These are phyloP conservation scores for Ceratopteris richardii DNA, from an alignment of 75 land plant genomes.

Conservation along the genomic window DNA sequence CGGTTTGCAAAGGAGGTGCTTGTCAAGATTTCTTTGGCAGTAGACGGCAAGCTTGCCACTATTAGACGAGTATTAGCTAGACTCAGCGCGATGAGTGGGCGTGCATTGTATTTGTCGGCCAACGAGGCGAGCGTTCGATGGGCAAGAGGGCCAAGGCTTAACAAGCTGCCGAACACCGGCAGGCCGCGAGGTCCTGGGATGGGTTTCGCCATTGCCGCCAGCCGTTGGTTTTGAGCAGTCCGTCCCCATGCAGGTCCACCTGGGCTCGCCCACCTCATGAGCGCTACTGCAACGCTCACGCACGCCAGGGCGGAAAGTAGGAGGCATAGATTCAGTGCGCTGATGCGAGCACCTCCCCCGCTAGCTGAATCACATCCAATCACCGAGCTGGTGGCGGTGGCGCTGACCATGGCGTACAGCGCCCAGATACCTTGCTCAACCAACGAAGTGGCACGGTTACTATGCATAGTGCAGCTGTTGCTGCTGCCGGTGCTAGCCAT, in stretches of 20 bases:
- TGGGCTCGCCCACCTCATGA: slow-evolving; percentile 26
- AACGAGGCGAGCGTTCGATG: slow-evolving; percentile 45
- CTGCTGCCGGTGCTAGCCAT: too few species aligned
- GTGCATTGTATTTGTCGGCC: slow-evolving; percentile 21
- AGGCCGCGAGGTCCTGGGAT: slow-evolving; percentile 51
- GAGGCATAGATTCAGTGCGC: too few species aligned
- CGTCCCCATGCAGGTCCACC: slow-evolving; percentile 62
- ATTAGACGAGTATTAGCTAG: slow-evolving; percentile 43
- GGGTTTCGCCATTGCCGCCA: not conserved
- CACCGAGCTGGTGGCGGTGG: too few species aligned
- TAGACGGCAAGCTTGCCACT: slow-evolving; percentile 43
- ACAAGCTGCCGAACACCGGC: slow-evolving; percentile 39
- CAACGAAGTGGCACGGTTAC: too few species aligned
- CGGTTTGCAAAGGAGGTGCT: slow-evolving; percentile 53
- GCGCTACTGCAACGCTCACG: not conserved
- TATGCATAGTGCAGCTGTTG: too few species aligned
- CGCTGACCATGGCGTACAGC: too few species aligned
- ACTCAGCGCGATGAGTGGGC: slow-evolving; percentile 47
- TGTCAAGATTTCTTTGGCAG: slow-evolving; percentile 51
- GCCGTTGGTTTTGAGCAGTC: not conserved
- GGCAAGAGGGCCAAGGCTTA: slow-evolving; percentile 28
- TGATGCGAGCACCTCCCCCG: too few species aligned
- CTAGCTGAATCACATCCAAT: too few species aligned
- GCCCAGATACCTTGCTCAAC: too few species aligned
- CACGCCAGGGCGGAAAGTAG: too few species aligned